Conservation (phyloP, 2,329 filamentous ascomycete genomes). For the Botryotinia globosa region DNA sequence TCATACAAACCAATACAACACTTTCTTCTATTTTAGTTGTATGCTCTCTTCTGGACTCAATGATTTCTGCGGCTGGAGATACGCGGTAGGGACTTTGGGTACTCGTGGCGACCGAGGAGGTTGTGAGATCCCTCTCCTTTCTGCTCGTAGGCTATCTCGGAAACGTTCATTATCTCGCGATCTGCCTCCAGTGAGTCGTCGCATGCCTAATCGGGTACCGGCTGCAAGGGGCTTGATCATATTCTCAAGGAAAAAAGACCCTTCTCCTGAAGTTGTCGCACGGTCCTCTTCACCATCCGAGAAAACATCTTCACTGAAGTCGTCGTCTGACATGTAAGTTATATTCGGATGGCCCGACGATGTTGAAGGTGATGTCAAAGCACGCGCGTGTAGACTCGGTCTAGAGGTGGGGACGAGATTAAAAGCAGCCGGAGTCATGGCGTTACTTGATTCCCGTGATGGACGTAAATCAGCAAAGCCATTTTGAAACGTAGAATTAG, state of each 20-base stretch:
- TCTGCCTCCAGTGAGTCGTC: slow-evolving; percentile 58
- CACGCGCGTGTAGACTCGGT: slow-evolving; percentile 73
- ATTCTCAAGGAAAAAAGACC: slow-evolving; percentile 56
- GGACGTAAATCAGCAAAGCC: slow-evolving; percentile 73
- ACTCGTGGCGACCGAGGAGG: slow-evolving; percentile 38
- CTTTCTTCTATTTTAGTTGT: neutral
- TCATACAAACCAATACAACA: neutral
- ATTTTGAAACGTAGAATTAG: slow-evolving; percentile 76
- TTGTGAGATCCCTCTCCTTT: slow-evolving; percentile 33
- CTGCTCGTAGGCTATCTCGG: slow-evolving; percentile 35
- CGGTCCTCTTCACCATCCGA: slow-evolving; percentile 71
- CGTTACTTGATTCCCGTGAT: slow-evolving; percentile 59
- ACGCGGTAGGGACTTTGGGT: slow-evolving; percentile 37
- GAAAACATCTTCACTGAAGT: slow-evolving; percentile 68
- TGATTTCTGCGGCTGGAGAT: slow-evolving; percentile 30
- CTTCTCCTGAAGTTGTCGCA: slow-evolving; percentile 29
- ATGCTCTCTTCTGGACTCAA: slow-evolving; percentile 19
- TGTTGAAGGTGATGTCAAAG: slow-evolving; percentile 75
- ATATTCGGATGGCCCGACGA: slow-evolving; percentile 54
- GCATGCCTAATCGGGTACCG: slow-evolving; percentile 56
- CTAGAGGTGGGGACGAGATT: slow-evolving; percentile 48
- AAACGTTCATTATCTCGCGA: slow-evolving; percentile 36
- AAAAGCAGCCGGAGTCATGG: slow-evolving; percentile 62
- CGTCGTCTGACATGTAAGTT: slow-evolving; percentile 73
- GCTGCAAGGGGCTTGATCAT: slow-evolving; percentile 60